Evolutionary conservation across 2,329 filamentous ascomycete species (phyloP), one percentile per base, ranked within the genome.

Genomic region (Colletotrichum lentis): DNA sequence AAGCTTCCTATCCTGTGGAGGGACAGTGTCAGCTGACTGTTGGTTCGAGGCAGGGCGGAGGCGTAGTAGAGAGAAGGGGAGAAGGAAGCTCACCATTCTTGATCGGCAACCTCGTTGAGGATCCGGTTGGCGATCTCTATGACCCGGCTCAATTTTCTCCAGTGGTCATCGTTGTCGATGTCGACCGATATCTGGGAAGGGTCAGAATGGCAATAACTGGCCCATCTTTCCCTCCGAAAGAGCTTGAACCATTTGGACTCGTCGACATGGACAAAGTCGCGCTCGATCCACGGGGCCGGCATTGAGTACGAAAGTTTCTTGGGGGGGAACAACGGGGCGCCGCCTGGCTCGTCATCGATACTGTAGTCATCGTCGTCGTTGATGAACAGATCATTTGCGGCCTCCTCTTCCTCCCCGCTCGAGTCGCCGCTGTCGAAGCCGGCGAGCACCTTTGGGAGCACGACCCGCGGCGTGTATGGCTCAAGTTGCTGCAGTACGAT

Each of bases 101-200:
- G 61, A 6, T 31, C 6, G 10, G 56, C 16, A 1, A 47, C 62
- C 16, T 58, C 53, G 2, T 6, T 18, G 8, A 68, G 49, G 11
- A 65, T 56, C 18, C 65, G 49, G 14, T 68, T 52, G 6, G 65
- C 61, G 14, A 68, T 24, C 27, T 68, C 65, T 18, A 68, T 43
- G 8, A 31, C 27, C 20, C 37, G 50, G 11, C 20, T 18, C n/a
- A 61, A 20, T 6, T 11, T 56, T 0, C 3, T 3, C 65, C 65
- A 61, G 1, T 50, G 37, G 6, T n/a, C 1, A 12, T 61, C 56
- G n/a, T 69, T 46, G 31, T 50, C 20, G 31, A 66, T 47, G n/a
- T 66, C 35, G 31, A 43, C 11, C 14, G 46, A 46, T 3, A 27
- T 8, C 52, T 52, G 14, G 4, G 5, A n/a, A 2, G 35, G 10